Percentiles rank a stretch among this genome's conserved stretches.
These are phyloP conservation scores for Talaromyces trachyspermus DNA, from an alignment of 495 filamentous ascomycete genomes.

Conservation along the genomic window DNA sequence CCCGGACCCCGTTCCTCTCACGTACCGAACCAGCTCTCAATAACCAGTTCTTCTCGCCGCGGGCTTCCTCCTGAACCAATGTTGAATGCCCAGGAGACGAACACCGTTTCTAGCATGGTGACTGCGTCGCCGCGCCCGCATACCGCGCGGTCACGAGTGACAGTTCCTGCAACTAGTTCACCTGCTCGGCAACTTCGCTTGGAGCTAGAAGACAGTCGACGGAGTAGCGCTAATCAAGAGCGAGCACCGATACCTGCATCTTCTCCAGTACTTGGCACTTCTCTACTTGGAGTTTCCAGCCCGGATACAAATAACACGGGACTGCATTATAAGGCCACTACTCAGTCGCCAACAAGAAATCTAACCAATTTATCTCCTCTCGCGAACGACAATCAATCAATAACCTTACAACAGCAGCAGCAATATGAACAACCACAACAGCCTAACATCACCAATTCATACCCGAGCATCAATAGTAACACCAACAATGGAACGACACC, in stretches of 20 bases:
- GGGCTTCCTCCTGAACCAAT: background rate
- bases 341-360: background rate
- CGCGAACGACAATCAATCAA: background rate
- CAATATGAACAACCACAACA: conserved; percentile 6
- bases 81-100: background rate
- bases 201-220: conserved; percentile 5
- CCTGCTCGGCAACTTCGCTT: conserved; percentile 7
- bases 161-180: background rate
- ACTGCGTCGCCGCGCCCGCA: conserved; percentile 1
- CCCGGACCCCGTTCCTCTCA: conserved; percentile 1
- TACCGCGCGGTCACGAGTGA: conserved; percentile 4
- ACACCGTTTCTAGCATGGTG: background rate
- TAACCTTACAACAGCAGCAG: background rate
- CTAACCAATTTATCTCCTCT: background rate
- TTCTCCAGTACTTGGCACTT: conserved; percentile 3
- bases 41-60: background rate
- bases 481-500: conserved; percentile 9
- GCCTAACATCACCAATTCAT: conserved; percentile 8
- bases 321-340: background rate
- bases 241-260: background rate
- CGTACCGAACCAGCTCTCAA: background rate
- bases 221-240: background rate
- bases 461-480: background rate
- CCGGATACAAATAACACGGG: background rate
- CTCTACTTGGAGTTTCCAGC: background rate